Evolutionary conservation across 768 basidiomycete genomes (phyloP), one percentile per base, ranked within the genome.

Genomic region (Panellus pusillus): DNA sequence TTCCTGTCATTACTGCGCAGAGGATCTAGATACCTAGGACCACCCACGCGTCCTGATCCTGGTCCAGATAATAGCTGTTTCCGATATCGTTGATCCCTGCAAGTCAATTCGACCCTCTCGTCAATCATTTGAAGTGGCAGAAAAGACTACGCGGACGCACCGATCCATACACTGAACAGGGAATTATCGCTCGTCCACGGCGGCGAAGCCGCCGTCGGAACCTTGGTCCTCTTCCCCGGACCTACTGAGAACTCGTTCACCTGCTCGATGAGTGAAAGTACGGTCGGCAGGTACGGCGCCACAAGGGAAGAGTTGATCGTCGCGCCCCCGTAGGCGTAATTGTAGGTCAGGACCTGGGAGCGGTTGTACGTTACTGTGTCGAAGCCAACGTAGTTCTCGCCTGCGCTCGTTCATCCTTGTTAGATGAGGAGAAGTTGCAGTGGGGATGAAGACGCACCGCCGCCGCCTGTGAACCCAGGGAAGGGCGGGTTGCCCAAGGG

Each of bases 161-260:
- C 86, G 50, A 89, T 86, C 76, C 77, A 88, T 19, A 87, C 67
- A 1, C 80, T 80, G 67, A 88, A 87, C 32, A 88, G 62, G 45
- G 83, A 66, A 62, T 87, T 80, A 1, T 62, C 60, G 48, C 77
- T 76, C 20, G 75, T 75, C 87, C 86, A 88, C 0, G 79, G 76
- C 1, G 80, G 79, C 4, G 67, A 69, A 4, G 73, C 24, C 24
- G 24, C 24, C 24, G 24, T 24, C 24, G 24, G 65, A 0, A 83
- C 83, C 63, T 79, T 80, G 31, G 58, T 68, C 1, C 74, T 79
- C 1, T 74, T 75, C 6, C 72, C 68, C 14, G 55, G 24, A 24
- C 24, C 24, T 2, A 24, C 60, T 45, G 85, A 66, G 66, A 85
- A 87, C 54, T 83, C 67, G 54, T 80, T 79, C 19, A 87, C 82